These are phyloP conservation scores for Vigna nakashimae DNA, from an alignment of 306 rosid genomes.

Conservation along the genomic window DNA sequence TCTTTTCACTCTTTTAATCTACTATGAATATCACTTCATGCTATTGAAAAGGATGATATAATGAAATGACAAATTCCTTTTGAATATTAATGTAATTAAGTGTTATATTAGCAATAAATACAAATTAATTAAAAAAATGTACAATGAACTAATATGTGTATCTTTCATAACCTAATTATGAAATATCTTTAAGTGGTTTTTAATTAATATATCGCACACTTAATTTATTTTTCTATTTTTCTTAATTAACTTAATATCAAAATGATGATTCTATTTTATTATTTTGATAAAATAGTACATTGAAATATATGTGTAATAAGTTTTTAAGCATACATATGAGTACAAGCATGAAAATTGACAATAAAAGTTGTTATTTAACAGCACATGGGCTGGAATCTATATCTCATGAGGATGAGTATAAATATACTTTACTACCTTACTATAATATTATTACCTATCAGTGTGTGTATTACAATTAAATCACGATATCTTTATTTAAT, in stretches of 20 bases:
- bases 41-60: no score
- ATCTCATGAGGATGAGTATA: background rate
- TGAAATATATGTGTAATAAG: background rate
- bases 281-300: background rate
- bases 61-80: background rate
- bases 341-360: background rate
- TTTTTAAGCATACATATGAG: background rate
- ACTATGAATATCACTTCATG: no score
- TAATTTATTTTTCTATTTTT: background rate
- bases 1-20: no score
- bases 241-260: no score
- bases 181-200: background rate
- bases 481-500: background rate
- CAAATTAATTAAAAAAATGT: background rate
- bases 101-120: no score
- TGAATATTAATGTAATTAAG: background rate
- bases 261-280: background rate
- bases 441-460: background rate
- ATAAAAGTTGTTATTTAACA: background rate
- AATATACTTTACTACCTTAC: background rate
- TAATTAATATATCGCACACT: background rate
- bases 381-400: background rate
- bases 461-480: background rate
- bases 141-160: background rate
- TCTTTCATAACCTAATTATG: background rate